Conservation (phyloP, 1,284 basidiomycete genomes). For the Melanopsichium pennsylvanicum region DNA sequence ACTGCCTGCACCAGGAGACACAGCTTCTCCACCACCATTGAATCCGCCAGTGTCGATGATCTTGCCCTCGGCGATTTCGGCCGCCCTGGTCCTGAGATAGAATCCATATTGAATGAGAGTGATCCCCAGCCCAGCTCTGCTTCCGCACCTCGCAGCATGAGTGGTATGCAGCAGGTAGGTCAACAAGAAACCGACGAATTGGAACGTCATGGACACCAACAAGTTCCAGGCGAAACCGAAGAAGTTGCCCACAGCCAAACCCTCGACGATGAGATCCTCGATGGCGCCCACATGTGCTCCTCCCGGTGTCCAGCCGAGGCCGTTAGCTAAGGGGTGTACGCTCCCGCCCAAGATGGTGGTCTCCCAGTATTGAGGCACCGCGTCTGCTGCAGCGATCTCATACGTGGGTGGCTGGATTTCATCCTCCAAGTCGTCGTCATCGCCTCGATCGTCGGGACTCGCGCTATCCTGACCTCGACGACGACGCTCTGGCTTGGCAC, state of each 20-base stretch:
- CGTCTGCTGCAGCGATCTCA: conserved; percentile 84
- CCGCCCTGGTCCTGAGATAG: conserved; percentile 73
- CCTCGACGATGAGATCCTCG: conserved; percentile 71
- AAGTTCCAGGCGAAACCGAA: conserved; percentile 82
- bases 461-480: conserved; percentile 27
- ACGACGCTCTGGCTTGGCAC: conserved; percentile 79
- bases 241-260: conserved; percentile 70
- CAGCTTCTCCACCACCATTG: conserved; percentile 1
- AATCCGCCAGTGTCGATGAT: conserved; percentile 19
- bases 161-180: conserved; percentile 70
- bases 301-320: conserved; percentile 63
- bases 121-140: conserved; percentile 89
- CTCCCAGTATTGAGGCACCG: conserved; percentile 96
- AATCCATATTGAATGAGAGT: conserved; percentile 88
- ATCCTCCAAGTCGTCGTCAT: conserved; percentile 72
- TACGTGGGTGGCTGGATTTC: conserved; percentile 76
- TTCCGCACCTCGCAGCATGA: conserved; percentile 92
- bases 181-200: conserved; percentile 75
- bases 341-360: conserved; percentile 78
- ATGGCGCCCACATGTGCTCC: conserved; percentile 57
- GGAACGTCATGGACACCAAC: conserved; percentile 92
- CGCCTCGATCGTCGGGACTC: conserved; percentile 69
- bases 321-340: conserved; percentile 69
- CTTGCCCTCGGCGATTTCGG: conserved; percentile 64
- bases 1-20: conserved; percentile 43